phyloP scores from a whole-genome alignment of 805 yeast species.

The Saturnispora serradocipensis region DNA sequence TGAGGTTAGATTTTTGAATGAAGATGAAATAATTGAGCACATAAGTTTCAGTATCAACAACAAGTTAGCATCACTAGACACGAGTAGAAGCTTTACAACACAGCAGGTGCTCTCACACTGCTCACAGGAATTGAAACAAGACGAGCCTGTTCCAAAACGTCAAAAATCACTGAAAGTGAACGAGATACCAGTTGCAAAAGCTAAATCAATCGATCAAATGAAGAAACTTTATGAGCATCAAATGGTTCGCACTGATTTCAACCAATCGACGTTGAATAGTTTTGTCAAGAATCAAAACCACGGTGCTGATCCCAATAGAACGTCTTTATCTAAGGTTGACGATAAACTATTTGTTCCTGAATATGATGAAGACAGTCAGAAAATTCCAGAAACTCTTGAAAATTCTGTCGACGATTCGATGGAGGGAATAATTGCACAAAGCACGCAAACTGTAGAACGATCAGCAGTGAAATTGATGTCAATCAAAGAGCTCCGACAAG shows the following conservation, averaged over 20 bases:
- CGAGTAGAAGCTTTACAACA: constrained; percentile 58
- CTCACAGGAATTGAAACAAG: not conserved
- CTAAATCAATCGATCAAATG: constrained; percentile 11
- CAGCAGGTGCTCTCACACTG: constrained; percentile 43
- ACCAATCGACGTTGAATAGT: constrained; percentile 45
- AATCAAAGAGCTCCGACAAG: constrained; percentile 42
- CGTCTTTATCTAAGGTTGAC: not conserved
- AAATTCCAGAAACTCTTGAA: not conserved
- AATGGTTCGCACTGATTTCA: constrained; percentile 62
- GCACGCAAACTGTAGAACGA: constrained; percentile 2
- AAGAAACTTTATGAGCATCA: constrained; percentile 49
- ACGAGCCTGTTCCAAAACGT: constrained; percentile 5
- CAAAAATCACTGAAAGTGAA: constrained; percentile 2
- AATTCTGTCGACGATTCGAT: not conserved
- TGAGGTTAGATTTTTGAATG: constrained; percentile 78
- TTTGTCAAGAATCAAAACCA: constrained; percentile 17
- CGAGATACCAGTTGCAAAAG: not conserved
- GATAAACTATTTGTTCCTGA: not conserved
- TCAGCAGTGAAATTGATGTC: constrained; percentile 9
- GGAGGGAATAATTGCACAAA: constrained; percentile 3
- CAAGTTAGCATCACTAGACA: constrained; percentile 47
- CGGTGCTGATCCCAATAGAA: not conserved
- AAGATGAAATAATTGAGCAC: constrained; percentile 71
- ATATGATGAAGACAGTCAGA: not conserved
- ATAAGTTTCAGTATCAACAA: constrained; percentile 43